These are phyloP conservation scores for Penstemon davidsonii DNA, from an alignment of 257 asterid genomes.

Conservation along the genomic window DNA sequence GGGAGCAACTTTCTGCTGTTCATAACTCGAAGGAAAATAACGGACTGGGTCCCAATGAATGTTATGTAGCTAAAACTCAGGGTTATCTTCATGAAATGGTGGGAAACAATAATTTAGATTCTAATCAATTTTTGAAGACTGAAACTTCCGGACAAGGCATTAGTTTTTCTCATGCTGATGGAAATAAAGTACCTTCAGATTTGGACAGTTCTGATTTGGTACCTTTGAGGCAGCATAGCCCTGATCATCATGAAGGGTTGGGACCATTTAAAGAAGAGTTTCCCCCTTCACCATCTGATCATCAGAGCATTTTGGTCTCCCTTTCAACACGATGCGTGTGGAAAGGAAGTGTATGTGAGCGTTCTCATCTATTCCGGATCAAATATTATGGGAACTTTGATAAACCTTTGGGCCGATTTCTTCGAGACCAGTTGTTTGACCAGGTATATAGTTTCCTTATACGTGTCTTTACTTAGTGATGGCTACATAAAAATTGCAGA, in stretches of 20 bases:
- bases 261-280: slow-evolving; percentile 53
- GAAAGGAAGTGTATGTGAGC: slow-evolving; percentile 76
- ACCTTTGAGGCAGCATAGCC: slow-evolving; percentile 33
- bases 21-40: slow-evolving; percentile 30
- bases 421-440: slow-evolving; percentile 63
- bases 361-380: slow-evolving; percentile 74
- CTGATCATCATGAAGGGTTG: slow-evolving; percentile 31
- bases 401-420: slow-evolving; percentile 73
- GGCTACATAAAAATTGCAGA: slow-evolving; percentile 18
- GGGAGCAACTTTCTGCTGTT: slow-evolving; percentile 40
- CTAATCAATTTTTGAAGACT: slow-evolving; percentile 22
- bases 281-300: slow-evolving; percentile 62
- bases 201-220: slow-evolving; percentile 31
- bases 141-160: slow-evolving; percentile 34
- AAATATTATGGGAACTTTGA: slow-evolving; percentile 74
- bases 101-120: slow-evolving; percentile 27
- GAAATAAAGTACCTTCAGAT: slow-evolving; percentile 28
- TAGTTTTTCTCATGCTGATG: slow-evolving; percentile 36
- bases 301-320: slow-evolving; percentile 83
- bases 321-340: slow-evolving; percentile 66
- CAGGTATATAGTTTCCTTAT: slow-evolving; percentile 45
- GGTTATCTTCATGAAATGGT: slow-evolving; percentile 27
- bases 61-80: slow-evolving; percentile 27
- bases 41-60: slow-evolving; percentile 27
- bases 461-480: slow-evolving; percentile 12